Percentiles rank a stretch among this genome's conserved stretches.
Conservation (phyloP, 371 early-diverging fungal species). For the Parasitella parasitica region DNA sequence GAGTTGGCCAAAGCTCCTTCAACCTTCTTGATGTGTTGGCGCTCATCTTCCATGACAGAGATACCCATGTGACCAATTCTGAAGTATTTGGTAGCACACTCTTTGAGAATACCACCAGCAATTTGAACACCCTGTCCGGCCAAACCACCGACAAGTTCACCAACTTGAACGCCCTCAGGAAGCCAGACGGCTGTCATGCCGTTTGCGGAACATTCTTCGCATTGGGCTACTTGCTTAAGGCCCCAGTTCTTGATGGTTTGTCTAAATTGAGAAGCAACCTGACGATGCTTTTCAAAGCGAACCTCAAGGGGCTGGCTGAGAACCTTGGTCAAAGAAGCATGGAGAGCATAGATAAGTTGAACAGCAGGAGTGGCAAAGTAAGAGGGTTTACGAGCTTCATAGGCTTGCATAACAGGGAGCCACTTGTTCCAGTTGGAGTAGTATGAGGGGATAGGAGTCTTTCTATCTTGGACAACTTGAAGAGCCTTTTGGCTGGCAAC, state of each 20-base stretch:
- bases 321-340: slow-evolving; percentile 81
- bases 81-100: slow-evolving; percentile 86
- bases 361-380: slow-evolving; percentile 98
- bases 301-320: slow-evolving; percentile 64
- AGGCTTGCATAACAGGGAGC: slow-evolving; percentile 94
- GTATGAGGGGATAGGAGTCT: slow-evolving; percentile 72
- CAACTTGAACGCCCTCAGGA: slow-evolving; percentile 77
- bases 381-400: slow-evolving; percentile 85
- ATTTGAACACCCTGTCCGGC: slow-evolving; percentile 80
- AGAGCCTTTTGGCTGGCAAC: slow-evolving; percentile 79
- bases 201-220: slow-evolving; percentile 73
- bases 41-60: slow-evolving; percentile 71
- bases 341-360: slow-evolving; percentile 87
- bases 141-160: slow-evolving; percentile 74
- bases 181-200: slow-evolving; percentile 93
- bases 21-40: slow-evolving; percentile 72
- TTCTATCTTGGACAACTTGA: slow-evolving; percentile 66
- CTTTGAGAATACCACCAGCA: slow-evolving; percentile 89
- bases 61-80: slow-evolving; percentile 95
- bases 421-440: slow-evolving; percentile 82
- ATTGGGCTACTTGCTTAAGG: slow-evolving; percentile 69
- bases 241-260: slow-evolving; percentile 66
- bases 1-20: slow-evolving; percentile 57
- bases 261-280: slow-evolving; percentile 74
- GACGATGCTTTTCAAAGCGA: slow-evolving; percentile 69